A percentile compares a stretch with the other conserved stretches of the same genome.
Conservation (phyloP, 495 filamentous ascomycete species). For the Hypoxylon subgilvum region DNA sequence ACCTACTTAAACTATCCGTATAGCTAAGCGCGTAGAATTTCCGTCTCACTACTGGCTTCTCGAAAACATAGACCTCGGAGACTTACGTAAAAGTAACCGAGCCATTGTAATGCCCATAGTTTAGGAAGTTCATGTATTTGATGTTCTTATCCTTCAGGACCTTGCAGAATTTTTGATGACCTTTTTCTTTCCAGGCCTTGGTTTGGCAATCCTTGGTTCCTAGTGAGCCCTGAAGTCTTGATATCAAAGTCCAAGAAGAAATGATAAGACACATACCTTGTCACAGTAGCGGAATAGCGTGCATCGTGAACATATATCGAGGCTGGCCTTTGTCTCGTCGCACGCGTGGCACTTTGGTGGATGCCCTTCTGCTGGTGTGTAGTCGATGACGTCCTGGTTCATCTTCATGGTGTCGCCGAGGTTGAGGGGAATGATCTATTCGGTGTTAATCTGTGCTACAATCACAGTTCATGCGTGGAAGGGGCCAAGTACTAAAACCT, state of each 20-base stretch:
- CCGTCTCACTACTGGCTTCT: no score
- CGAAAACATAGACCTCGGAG: no score
- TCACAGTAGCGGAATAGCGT: conserved; percentile 18
- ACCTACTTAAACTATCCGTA: no score
- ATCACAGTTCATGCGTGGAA: neutral
- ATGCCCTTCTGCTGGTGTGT: neutral
- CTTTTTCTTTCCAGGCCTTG: conserved; percentile 19
- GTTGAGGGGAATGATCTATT: conserved; percentile 18
- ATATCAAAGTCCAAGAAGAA: neutral
- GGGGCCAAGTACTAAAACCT: conserved; percentile 1
- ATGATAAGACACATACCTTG: conserved; percentile 7
- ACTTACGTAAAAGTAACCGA: neutral
- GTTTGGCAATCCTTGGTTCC: conserved; percentile 17
- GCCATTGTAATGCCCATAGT: conserved; percentile 2
- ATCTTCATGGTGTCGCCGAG: conserved; percentile 19
- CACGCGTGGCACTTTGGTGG: conserved; percentile 18
- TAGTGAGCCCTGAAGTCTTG: neutral
- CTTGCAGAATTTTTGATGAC: conserved; percentile 27
- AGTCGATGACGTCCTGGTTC: conserved; percentile 23
- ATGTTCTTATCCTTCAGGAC: conserved; percentile 9
- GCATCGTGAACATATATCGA: conserved; percentile 13
- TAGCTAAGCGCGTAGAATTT: no score
- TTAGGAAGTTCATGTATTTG: conserved; percentile 9
- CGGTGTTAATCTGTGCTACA: neutral
- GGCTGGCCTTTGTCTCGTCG: neutral